Conservation (phyloP, 1,139 yeast species). For the Candida sp. region DNA sequence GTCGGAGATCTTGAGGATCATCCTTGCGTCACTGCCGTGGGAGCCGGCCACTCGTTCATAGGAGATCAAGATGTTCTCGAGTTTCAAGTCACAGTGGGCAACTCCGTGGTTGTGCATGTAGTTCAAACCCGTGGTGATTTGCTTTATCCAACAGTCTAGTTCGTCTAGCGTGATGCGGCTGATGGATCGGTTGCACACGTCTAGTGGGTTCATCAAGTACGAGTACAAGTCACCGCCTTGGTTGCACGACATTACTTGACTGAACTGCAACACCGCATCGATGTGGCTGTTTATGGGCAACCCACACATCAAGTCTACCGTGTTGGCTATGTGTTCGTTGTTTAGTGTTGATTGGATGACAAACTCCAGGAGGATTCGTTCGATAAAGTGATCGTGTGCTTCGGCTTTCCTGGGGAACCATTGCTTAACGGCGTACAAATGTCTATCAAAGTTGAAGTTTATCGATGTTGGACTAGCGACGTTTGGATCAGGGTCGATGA, state of each 20-base stretch:
- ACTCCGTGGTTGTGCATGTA: conserved; percentile 78
- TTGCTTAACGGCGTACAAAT: conserved; percentile 75
- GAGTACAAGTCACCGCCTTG: conserved; percentile 72
- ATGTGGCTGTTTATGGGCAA: conserved; percentile 11
- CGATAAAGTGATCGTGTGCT: conserved; percentile 60
- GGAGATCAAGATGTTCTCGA: conserved; percentile 59
- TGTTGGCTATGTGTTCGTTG: conserved; percentile 70
- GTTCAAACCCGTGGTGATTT: conserved; percentile 63
- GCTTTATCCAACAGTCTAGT: conserved; percentile 74
- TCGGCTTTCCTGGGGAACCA: conserved; percentile 49
- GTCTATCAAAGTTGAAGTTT: not conserved
- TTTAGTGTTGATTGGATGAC: conserved; percentile 73
- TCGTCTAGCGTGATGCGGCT: conserved; percentile 47
- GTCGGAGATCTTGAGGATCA: conserved; percentile 64
- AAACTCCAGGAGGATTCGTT: conserved; percentile 77
- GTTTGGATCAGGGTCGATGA: conserved; percentile 57
- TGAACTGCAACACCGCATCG: conserved; percentile 48
- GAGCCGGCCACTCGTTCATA: conserved; percentile 22
- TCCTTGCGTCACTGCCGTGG: conserved; percentile 21
- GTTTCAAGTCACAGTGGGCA: conserved; percentile 76
- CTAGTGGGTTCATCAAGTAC: conserved; percentile 28
- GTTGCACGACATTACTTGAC: conserved; percentile 81
- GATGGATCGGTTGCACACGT: conserved; percentile 17
- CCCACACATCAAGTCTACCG: conserved; percentile 69
- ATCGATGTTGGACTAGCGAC: not conserved